Percentiles rank a stretch among this genome's conserved stretches.
Evolutionary conservation across 2,329 filamentous ascomycete genomes (phyloP).

Genomic region (Penicillium sp.): DNA sequence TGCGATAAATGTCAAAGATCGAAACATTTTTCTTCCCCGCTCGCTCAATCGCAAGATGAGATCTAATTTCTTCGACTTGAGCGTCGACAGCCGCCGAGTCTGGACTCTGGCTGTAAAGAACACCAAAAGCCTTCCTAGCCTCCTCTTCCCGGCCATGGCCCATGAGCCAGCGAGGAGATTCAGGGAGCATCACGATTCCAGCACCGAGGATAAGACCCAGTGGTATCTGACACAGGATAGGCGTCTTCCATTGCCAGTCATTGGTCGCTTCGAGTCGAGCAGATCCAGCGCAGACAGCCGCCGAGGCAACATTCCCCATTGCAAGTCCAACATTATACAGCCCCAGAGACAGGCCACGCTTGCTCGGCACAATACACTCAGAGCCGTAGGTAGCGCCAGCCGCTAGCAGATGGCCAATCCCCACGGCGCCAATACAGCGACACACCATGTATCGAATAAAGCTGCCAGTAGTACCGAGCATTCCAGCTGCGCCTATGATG

Average conservation of each 20-base stretch:
- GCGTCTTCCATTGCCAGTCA: constrained; percentile 34
- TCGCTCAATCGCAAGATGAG: constrained; percentile 27
- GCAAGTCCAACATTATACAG: constrained; percentile 31
- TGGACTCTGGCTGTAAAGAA: constrained; percentile 22
- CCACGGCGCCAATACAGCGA: constrained; percentile 26
- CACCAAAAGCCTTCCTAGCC: constrained; percentile 23
- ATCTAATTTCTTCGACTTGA: constrained; percentile 27
- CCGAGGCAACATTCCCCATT: constrained; percentile 27
- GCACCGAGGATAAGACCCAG: constrained; percentile 26
- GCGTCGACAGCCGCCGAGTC: constrained; percentile 22
- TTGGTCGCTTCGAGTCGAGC: constrained; percentile 23
- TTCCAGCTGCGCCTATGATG: constrained; percentile 28
- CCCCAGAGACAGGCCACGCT: constrained; percentile 24
- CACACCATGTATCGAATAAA: constrained; percentile 31
- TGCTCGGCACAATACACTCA: constrained; percentile 26
- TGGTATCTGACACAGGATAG: constrained; percentile 33
- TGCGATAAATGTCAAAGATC: constrained; percentile 27
- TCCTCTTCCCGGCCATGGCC: constrained; percentile 22
- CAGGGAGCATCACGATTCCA: constrained; percentile 29
- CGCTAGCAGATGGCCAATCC: constrained; percentile 24
- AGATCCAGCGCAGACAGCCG: constrained; percentile 30
- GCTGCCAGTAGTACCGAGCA: constrained; percentile 27
- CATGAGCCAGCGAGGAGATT: constrained; percentile 31
- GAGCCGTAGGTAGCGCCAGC: constrained; percentile 24
- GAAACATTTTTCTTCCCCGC: constrained; percentile 12